Evolutionary conservation across 306 rosid species (phyloP).

Genomic region (Neltuma alba): DNA sequence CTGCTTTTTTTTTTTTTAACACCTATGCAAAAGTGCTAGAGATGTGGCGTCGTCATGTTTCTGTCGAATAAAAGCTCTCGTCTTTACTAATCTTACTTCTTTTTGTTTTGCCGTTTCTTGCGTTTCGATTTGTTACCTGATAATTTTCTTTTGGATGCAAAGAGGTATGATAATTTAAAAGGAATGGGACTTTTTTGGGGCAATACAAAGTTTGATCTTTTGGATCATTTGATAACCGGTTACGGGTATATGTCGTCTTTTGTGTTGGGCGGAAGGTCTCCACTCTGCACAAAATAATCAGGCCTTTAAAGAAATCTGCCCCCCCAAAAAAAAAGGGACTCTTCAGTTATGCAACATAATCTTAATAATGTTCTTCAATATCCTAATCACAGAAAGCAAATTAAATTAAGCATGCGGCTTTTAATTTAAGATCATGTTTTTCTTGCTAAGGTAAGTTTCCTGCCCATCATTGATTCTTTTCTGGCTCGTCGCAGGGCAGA

Average conservation of each 20-base stretch:
- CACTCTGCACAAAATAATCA: no score
- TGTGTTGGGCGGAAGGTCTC: no score
- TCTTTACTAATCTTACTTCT: neutral
- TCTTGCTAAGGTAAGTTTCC: neutral
- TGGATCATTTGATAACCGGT: neutral
- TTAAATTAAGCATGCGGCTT: neutral
- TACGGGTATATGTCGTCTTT: no score
- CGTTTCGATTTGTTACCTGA: neutral
- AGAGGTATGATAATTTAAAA: no score
- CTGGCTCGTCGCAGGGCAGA: neutral
- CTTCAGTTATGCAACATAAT: no score
- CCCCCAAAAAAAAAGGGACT: no score
- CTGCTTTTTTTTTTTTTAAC: no score
- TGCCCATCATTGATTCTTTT: neutral
- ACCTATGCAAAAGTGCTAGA: no score
- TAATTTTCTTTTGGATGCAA: no score
- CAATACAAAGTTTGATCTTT: neutral
- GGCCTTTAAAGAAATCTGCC: no score
- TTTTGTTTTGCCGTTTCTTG: neutral
- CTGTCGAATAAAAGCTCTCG: neutral
- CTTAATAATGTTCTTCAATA: neutral
- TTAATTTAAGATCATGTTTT: neutral
- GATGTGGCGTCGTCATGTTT: neutral
- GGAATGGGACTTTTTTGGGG: neutral
- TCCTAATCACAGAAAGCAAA: neutral